Base-by-base conservation (phyloP, 139 green algal genomes). In the Chlamydomonas schloesseri region DNA sequence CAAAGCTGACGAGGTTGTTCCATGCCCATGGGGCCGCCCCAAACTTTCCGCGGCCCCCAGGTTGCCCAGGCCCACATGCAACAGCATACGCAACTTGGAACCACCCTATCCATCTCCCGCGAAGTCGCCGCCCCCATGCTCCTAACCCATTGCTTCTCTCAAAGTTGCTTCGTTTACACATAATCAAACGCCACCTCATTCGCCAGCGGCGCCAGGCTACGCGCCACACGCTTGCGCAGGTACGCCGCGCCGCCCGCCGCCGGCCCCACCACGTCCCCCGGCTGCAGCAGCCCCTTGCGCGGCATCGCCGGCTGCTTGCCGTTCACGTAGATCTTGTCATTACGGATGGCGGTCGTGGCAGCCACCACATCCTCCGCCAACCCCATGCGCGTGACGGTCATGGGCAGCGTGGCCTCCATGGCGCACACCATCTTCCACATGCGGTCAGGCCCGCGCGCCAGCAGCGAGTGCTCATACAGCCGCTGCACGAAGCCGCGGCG, bases 401-500 rank as follows among this genome's bases (percentile, higher is more conserved):
- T 80, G 23, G 58, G 60, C n/a, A 89, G 74, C 57, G 42, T 72
- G 29, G 81, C n/a, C 74, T 92, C 89, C 89, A 92, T 88, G 21
- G 81, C 89, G 79, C 69, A 86, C 47, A 92, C 53, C 42, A 92
- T 65, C 81, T 92, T 92, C 89, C 89, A 92, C 42, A 87, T 71
- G 33, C 83, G 77, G 81, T 92, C 73, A 0, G 80, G 71, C 6
- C 89, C 89, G n/a, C 67, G 62, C 20, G 65, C 20, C 29, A 81
- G 17, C 28, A 86, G 81, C 0, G 60, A 53, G 24, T 87, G 81
- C 75, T 92, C 81, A 36, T 90, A 90, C 62, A 92, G 55, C 24
- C 58, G 34, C 60, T 92, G 89, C 36, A 92, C 18, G 36, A 67
- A 64, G 33, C 58, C 18, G 10, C 89, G 84, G 13, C 89, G 84